These are phyloP conservation scores for Blastobotrys indianensis DNA, from an alignment of 1,139 yeast species.

Conservation along the genomic window DNA sequence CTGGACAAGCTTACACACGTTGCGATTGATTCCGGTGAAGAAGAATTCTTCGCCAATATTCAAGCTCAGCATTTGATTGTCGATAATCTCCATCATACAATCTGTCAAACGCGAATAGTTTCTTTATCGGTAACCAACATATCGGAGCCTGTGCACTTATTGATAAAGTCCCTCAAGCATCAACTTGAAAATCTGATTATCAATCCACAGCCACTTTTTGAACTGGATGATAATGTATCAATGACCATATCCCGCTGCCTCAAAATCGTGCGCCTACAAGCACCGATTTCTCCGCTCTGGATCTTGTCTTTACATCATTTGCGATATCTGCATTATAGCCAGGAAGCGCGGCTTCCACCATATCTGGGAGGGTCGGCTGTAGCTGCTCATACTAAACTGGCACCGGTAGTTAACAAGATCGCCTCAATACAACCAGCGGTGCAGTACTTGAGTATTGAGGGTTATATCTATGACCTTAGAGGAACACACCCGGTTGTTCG, in stretches of 20 bases:
- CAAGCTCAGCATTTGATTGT: background rate
- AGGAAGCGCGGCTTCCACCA: conserved; percentile 3
- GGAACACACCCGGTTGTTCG: conserved; percentile 14
- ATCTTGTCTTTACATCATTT: background rate
- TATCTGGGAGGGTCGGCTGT: conserved; percentile 20
- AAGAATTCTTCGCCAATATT: conserved; percentile 3
- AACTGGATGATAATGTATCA: background rate
- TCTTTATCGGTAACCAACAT: background rate
- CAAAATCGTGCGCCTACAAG: background rate
- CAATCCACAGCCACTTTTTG: background rate
- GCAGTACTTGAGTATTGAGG: conserved; percentile 21
- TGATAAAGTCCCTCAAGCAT: background rate
- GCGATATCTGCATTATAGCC: background rate
- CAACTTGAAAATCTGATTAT: background rate
- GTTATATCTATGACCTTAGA: conserved; percentile 18
- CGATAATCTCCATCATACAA: conserved; percentile 1
- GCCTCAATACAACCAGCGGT: conserved; percentile 16
- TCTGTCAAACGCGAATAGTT: background rate
- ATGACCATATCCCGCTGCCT: background rate
- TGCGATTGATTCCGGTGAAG: conserved; percentile 14
- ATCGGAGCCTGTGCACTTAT: background rate
- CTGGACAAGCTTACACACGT: conserved; percentile 7
- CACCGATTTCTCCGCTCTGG: background rate
- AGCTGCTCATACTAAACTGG: conserved; percentile 16
- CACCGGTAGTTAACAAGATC: conserved; percentile 4